A percentile compares a stretch with the other conserved stretches of the same genome.
Evolutionary conservation across 176 grass and related monocot genomes (phyloP).

Genomic region (Aegilops bicornis): DNA sequence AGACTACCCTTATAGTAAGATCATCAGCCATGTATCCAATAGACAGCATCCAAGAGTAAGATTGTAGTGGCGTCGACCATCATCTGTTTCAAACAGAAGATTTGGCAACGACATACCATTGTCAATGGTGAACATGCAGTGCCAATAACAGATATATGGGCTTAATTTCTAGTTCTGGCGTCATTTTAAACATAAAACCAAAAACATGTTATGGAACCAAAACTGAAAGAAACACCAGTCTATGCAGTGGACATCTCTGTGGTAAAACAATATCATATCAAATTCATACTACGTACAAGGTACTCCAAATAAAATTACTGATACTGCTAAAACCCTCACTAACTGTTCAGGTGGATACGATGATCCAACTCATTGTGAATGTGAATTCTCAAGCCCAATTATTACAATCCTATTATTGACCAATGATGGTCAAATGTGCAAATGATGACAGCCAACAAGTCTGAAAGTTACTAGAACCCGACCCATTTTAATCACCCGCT

Average conservation of each 20-base stretch:
- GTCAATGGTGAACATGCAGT: constrained; percentile 80
- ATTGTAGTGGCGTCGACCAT: constrained; percentile 57
- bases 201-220: background rate
- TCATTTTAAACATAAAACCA: constrained; percentile 2
- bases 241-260: background rate
- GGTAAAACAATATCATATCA: background rate
- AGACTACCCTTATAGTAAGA: constrained; percentile 62
- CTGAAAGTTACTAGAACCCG: background rate
- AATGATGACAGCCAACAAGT: background rate
- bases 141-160: constrained; percentile 84
- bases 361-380: background rate
- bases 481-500: background rate
- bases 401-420: constrained; percentile 13
- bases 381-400: background rate
- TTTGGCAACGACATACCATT: constrained; percentile 73
- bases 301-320: background rate
- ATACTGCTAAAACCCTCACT: background rate
- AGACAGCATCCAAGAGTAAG: constrained; percentile 70
- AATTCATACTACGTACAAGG: background rate
- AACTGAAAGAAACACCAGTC: background rate
- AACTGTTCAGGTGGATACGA: background rate
- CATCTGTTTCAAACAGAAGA: constrained; percentile 70
- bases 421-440: background rate
- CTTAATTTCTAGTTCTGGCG: constrained; percentile 71
- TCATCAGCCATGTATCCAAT: constrained; percentile 62